Percentiles rank a stretch among this genome's conserved stretches.
Evolutionary conservation across 1,139 yeast genomes (phyloP).

Genomic region (Diutina pseudorugosa): DNA sequence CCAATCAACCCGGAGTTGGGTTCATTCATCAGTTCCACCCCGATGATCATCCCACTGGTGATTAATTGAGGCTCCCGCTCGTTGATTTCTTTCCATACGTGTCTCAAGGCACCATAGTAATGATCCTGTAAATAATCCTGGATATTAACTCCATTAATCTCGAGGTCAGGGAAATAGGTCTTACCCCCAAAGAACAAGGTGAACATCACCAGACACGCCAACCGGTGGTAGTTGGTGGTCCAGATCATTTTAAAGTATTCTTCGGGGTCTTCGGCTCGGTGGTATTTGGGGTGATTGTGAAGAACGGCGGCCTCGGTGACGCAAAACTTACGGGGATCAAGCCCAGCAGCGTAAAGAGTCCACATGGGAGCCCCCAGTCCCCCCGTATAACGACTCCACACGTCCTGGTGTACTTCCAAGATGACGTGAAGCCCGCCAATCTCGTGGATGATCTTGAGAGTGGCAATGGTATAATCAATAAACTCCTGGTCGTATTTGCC

Average conservation of each 20-base stretch:
- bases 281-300: constrained; percentile 40
- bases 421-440: constrained; percentile 73
- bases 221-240: constrained; percentile 76
- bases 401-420: constrained; percentile 88
- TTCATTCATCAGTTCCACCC: constrained; percentile 82
- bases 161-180: constrained; percentile 57
- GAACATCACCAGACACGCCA: constrained; percentile 75
- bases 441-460: constrained; percentile 44
- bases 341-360: constrained; percentile 92
- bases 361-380: constrained; percentile 95
- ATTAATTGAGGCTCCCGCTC: constrained; percentile 41
- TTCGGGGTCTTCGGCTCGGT: constrained; percentile 13
- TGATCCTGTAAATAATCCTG: constrained; percentile 66
- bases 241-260: constrained; percentile 77
- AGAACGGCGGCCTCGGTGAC: constrained; percentile 63
- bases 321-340: constrained; percentile 60
- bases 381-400: constrained; percentile 86
- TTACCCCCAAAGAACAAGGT: constrained; percentile 76
- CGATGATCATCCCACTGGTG: constrained; percentile 43
- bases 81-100: constrained; percentile 41
- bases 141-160: constrained; percentile 58
- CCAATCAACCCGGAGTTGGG: constrained; percentile 65
- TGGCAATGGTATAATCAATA: constrained; percentile 54
- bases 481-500: constrained; percentile 71
- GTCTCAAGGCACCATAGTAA: constrained; percentile 42